Conservation (phyloP, 768 basidiomycete genomes). For the Agaricus blazei region DNA sequence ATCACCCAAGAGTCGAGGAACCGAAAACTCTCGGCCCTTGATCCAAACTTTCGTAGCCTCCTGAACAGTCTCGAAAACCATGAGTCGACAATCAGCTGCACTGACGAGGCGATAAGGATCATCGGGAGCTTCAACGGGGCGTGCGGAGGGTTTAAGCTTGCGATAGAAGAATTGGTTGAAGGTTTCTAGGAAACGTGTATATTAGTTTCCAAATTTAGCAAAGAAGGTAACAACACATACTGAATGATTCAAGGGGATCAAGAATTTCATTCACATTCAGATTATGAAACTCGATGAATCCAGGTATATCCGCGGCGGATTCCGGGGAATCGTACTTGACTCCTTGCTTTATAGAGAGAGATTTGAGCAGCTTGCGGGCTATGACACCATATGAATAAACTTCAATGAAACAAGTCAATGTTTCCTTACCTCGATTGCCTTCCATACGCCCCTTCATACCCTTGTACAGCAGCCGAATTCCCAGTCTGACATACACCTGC, state of each 20-base stretch:
- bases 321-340: conserved; percentile 86
- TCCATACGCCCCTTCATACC: conserved; percentile 88
- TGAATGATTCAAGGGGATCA: conserved; percentile 80
- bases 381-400: conserved; percentile 7
- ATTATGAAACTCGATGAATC: conserved; percentile 88
- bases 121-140: conserved; percentile 67
- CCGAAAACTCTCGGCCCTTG: conserved; percentile 91
- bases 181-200: conserved; percentile 45
- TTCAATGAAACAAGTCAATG: conserved; percentile 15
- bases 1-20: conserved; percentile 76
- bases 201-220: background rate
- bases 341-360: conserved; percentile 90
- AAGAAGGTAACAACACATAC: conserved; percentile 42
- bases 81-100: conserved; percentile 94
- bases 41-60: conserved; percentile 94
- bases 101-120: conserved; percentile 79
- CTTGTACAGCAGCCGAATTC: conserved; percentile 91
- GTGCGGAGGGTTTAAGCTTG: conserved; percentile 79
- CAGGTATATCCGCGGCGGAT: conserved; percentile 77
- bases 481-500: conserved; percentile 88
- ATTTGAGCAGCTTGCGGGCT: conserved; percentile 83
- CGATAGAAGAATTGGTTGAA: conserved; percentile 95
- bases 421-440: conserved; percentile 61
- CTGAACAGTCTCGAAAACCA: conserved; percentile 83
- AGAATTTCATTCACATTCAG: conserved; percentile 78